Evolutionary conservation across 345 rosid genomes (phyloP).

Genomic region (Hirschfeldia incana): DNA sequence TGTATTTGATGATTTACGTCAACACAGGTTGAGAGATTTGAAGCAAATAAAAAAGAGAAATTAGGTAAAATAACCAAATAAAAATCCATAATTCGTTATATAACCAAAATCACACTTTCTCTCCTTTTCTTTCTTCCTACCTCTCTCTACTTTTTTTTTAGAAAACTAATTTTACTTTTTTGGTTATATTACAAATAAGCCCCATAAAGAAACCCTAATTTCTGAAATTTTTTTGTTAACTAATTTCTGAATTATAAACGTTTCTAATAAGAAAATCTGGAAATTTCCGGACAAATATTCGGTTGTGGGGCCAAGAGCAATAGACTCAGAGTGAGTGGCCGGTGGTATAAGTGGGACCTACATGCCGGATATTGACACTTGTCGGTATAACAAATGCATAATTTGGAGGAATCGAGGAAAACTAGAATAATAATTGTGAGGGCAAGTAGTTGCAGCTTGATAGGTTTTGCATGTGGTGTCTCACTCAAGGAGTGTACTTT

Average conservation of each 20-base stretch:
- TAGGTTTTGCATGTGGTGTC: slow-evolving; percentile 38
- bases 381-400: slow-evolving; percentile 26
- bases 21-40: background rate
- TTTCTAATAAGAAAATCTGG: background rate
- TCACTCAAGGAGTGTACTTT: slow-evolving; percentile 15
- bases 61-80: no score
- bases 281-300: slow-evolving; percentile 16
- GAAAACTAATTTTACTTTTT: no score
- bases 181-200: no score
- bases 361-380: slow-evolving; percentile 21
- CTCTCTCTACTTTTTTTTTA: no score
- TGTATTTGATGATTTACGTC: background rate
- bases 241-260: slow-evolving; percentile 11
- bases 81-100: no score
- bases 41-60: background rate
- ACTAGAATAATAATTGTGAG: slow-evolving; percentile 10
- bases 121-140: no score
- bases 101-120: no score
- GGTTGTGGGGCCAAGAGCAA: background rate
- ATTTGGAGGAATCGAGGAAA: slow-evolving; percentile 33
- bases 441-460: slow-evolving; percentile 30
- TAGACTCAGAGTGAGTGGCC: slow-evolving; percentile 31
- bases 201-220: no score
- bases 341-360: slow-evolving; percentile 24
- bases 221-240: background rate